Evolutionary conservation across 768 basidiomycete species (phyloP), one percentile per base, ranked within the genome.

Genomic region (Cubamyces lactineus): DNA sequence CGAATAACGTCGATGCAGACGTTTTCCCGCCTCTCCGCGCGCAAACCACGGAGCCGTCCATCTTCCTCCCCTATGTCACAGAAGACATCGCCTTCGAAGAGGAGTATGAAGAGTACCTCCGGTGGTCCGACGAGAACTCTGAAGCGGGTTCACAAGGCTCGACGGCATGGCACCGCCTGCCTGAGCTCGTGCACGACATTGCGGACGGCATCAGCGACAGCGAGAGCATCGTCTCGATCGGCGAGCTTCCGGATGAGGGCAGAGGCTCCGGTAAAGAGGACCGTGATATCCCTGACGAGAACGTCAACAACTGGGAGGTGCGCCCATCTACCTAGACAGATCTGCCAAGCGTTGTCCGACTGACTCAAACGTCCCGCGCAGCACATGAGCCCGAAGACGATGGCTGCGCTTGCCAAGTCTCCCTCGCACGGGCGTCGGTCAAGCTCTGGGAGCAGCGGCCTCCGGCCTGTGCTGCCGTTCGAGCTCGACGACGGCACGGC

Each of bases 301-400:
- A 95, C 69, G 74, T 90, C 66, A 98, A 96, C 70, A 93, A 95
- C 67, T 98, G 96, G 96, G 96, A 96, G 89, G 95, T 94, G 66
- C 72, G 87, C 69, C 21, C 46, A 48, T 47, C 48, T 53, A 57
- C 49, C 47, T 1, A 19, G 16, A 19, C 1, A 12, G 23, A 16
- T 26, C 2, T 51, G 41, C 38, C n/a, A 17, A 28, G 49, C 3
- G 17, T 42, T 11, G 34, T 11, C 34, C 34, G 34, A 34, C 34
- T 34, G 34, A 42, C 56, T 47, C 11, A 60, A 64, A 38, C 26
- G n/a, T 62, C 21, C 53, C 50, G 28, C 64, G 19, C 65, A 95
- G 95, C 95, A 96, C 71, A 91, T 98, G 89, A 96, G 96, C 66
- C 94, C 94, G 3, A 92, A 93, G 75, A 96, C 94, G 2, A 91